Conservation (phyloP, 2,329 filamentous ascomycete species). For the Aspergillus proliferans region DNA sequence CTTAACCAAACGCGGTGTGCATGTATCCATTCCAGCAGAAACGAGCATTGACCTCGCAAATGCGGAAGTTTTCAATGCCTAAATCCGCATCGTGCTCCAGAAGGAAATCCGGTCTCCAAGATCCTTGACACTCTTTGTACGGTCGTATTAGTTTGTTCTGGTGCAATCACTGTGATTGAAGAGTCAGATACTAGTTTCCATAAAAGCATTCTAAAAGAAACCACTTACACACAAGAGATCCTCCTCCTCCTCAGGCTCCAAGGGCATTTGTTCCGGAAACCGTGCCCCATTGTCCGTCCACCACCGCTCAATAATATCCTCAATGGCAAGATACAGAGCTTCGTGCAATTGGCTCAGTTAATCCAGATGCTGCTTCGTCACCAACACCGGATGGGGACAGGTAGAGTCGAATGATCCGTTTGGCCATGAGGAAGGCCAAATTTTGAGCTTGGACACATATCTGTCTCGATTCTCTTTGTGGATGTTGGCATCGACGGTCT, state of each 20-base stretch:
- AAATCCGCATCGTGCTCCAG: neutral
- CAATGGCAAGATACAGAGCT: constrained; percentile 15
- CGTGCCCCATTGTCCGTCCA: constrained; percentile 17
- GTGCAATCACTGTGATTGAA: constrained; percentile 5
- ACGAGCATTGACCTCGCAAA: constrained; percentile 16
- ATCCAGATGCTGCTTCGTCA: neutral
- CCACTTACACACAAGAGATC: constrained; percentile 13
- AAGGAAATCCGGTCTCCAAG: constrained; percentile 15
- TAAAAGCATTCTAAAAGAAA: neutral
- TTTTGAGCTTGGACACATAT: no score
- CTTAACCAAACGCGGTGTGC: neutral
- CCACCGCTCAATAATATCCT: constrained; percentile 22
- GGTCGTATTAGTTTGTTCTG: constrained; percentile 1
- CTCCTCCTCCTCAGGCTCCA: constrained; percentile 19
- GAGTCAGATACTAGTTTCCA: neutral
- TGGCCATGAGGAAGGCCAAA: neutral
- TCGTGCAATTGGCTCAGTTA: constrained; percentile 6
- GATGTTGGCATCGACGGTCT: no score
- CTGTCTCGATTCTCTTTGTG: no score
- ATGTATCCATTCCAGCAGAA: neutral
- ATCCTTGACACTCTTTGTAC: constrained; percentile 9
- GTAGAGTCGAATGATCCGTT: neutral
- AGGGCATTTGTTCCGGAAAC: constrained; percentile 20
- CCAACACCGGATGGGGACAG: neutral
- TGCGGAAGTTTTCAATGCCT: constrained; percentile 3